Base-by-base conservation (phyloP, 2,329 filamentous ascomycete genomes). In the Hansfordia pulvinata region DNA sequence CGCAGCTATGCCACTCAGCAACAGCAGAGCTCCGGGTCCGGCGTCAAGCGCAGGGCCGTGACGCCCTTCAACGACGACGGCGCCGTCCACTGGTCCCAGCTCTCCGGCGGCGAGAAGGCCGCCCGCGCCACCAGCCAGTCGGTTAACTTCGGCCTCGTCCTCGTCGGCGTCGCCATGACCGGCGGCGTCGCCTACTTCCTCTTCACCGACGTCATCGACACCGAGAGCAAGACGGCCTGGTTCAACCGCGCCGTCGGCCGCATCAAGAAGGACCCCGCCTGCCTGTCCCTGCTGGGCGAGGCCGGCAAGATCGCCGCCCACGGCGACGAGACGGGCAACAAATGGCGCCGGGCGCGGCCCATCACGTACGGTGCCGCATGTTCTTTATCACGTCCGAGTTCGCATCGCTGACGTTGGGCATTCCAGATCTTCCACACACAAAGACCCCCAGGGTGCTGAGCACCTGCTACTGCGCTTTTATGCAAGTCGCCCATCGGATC, bases 21-120 rank as follows among this genome's bases (percentile, higher is more conserved):
- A 32, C 56, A 55, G 32, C 39, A 62, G 12, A 49, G 47, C 19
- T 32, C 35, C 19, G 35, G 35, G 12, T 38, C 54, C 10, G 44
- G 53, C 9, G 48, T 73, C 15, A 69, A 64, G 35, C 67, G 82
- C 28, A 75, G 69, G 43, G 64, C 74, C 20, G 74, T 94, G 15
- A 93, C 85, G 0, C 69, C 88, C 0, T 76, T 86, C 43, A 90
- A 84, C 41, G 88, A 94, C 41, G 79, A 84, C 43, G 88, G 88
- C 6, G 65, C 68, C 35, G 74, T 93, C 2, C 71, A 74, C 4
- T 96, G 88, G 88, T 65, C 60, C 3, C 64, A 90, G 29, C 66
- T 96, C 3, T 84, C 76, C 1, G 59, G 56, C 0, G 59, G 59
- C 25, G 88, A 94, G 49, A 94, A 93, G 52, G 74, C 76, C 3